Percentiles rank a stretch among this genome's conserved stretches.
These are phyloP conservation scores for Jimgerdemannia flammicorona DNA, from an alignment of 192 early-diverging fungal genomes.

Conservation along the genomic window DNA sequence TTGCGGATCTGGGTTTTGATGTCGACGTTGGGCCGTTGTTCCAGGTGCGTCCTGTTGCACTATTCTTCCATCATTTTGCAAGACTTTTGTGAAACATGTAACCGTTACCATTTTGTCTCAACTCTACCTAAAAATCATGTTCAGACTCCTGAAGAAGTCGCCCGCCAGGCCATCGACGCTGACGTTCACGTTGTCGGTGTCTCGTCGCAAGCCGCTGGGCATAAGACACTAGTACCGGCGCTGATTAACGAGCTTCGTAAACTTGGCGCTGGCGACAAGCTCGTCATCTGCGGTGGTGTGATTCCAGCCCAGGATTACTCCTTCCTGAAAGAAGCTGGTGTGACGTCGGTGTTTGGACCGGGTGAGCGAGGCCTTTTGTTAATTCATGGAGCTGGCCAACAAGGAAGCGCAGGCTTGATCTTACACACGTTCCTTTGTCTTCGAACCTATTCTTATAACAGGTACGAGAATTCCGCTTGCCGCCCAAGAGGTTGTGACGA, in stretches of 20 bases:
- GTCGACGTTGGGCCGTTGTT: constrained; percentile 89
- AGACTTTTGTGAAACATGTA: not conserved
- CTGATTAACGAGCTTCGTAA: constrained; percentile 74
- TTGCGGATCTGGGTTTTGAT: constrained; percentile 89
- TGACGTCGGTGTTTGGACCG: constrained; percentile 81
- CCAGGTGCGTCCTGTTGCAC: constrained; percentile 22
- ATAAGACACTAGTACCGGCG: constrained; percentile 83
- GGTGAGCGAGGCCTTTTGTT: constrained; percentile 27
- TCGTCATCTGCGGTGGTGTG: constrained; percentile 82
- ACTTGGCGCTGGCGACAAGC: constrained; percentile 66
- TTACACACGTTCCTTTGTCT: not conserved
- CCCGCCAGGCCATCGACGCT: constrained; percentile 83
- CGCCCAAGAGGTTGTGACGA: constrained; percentile 73
- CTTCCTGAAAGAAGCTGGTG: constrained; percentile 76
- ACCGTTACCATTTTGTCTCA: not conserved
- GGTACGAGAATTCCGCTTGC: constrained; percentile 78
- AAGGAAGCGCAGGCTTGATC: not conserved
- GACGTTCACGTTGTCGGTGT: constrained; percentile 89
- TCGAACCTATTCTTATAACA: constrained; percentile 15
- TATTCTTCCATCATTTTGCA: constrained; percentile 4
- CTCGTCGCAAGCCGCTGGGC: constrained; percentile 85
- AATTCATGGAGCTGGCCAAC: not conserved
- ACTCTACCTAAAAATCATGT: not conserved
- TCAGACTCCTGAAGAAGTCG: constrained; percentile 84
- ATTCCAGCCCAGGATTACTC: constrained; percentile 88